Percentiles rank a stretch among this genome's conserved stretches.
Conservation (phyloP, 306 rosid genomes). For the Dicorynia guianensis region DNA sequence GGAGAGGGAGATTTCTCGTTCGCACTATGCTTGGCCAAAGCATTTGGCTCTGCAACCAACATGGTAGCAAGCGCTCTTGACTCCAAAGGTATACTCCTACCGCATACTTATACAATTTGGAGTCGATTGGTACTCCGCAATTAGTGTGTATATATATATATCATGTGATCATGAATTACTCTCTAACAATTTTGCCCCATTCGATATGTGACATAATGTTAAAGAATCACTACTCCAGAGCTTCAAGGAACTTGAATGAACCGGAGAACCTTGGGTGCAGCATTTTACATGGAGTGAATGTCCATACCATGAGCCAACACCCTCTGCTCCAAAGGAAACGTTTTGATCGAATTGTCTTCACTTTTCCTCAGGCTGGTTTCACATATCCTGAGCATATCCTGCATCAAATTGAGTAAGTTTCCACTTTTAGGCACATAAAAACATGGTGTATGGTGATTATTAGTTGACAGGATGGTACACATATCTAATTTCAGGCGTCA, state of each 20-base stretch:
- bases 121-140: too few relatives aligned
- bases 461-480: neutral
- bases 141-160: too few relatives aligned
- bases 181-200: too few relatives aligned
- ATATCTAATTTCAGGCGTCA: conserved; percentile 38
- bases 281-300: conserved; percentile 47
- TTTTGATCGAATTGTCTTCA: conserved; percentile 53
- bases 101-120: too few relatives aligned
- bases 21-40: too few relatives aligned
- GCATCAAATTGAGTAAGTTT: conserved; percentile 8
- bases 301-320: conserved; percentile 34
- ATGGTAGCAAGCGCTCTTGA: too few relatives aligned
- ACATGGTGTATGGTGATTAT: neutral
- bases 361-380: conserved; percentile 53
- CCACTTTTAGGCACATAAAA: neutral
- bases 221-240: too few relatives aligned
- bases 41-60: too few relatives aligned
- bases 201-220: neutral
- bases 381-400: accelerated
- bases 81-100: too few relatives aligned
- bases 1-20: too few relatives aligned
- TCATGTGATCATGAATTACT: too few relatives aligned
- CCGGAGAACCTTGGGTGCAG: conserved; percentile 37
- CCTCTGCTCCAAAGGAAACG: neutral
- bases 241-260: neutral